These are phyloP conservation scores for Volvox africanus DNA, from an alignment of 139 green algal species.

Conservation along the genomic window DNA sequence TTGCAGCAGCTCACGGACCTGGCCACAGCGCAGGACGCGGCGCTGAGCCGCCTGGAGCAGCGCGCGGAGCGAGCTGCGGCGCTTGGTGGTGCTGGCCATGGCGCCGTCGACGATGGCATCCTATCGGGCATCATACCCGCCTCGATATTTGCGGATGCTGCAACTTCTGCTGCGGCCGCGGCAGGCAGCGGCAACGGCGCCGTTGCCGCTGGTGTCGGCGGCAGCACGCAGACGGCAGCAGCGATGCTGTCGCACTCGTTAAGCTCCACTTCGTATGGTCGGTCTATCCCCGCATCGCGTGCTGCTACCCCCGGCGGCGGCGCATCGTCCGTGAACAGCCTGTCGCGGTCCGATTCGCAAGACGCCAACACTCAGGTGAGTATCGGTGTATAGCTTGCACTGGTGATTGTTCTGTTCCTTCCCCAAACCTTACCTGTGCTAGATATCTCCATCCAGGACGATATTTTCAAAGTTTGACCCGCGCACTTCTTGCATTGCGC, in stretches of 20 bases:
- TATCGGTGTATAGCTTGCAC: background rate
- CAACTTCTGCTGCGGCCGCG: background rate
- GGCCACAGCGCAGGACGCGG: constrained; percentile 22
- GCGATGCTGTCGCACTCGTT: background rate
- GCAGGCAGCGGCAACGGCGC: too few relatives aligned
- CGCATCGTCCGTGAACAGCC: too few relatives aligned
- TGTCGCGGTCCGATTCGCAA: background rate
- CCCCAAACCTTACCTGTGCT: background rate
- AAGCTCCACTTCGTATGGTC: background rate
- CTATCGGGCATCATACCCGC: background rate
- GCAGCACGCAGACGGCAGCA: too few relatives aligned
- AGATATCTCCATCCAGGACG: background rate
- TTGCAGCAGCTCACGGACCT: constrained; percentile 16
- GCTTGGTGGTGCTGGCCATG: background rate
- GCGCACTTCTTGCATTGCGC: background rate
- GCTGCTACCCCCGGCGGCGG: too few relatives aligned
- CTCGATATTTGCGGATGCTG: background rate
- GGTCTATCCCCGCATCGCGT: background rate
- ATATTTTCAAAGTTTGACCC: background rate
- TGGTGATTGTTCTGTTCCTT: background rate
- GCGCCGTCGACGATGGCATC: background rate
- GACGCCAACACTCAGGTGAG: background rate
- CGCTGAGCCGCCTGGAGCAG: constrained; percentile 9
- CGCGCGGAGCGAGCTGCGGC: background rate
- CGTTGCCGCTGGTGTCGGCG: background rate